These are phyloP conservation scores for Aspergillaceae sp. DNA, from an alignment of 2,329 filamentous ascomycete species.

Conservation along the genomic window DNA sequence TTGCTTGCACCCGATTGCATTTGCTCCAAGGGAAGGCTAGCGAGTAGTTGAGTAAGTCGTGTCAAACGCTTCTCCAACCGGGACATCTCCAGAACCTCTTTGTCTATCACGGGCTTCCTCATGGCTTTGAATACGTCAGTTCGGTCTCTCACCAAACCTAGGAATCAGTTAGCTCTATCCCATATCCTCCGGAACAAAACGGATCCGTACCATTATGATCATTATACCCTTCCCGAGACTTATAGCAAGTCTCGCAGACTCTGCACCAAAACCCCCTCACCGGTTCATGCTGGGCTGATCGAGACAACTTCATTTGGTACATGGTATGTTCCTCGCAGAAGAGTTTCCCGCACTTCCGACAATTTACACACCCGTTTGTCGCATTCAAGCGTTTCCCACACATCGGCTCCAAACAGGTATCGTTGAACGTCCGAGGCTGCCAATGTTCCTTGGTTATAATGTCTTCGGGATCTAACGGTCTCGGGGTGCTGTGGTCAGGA, in stretches of 20 bases:
- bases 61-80: constrained; percentile 86
- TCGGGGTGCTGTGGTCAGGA: constrained; percentile 5
- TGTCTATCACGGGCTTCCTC: constrained; percentile 71
- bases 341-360: constrained; percentile 80
- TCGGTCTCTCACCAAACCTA: constrained; percentile 60
- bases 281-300: constrained; percentile 81
- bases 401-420: constrained; percentile 76
- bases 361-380: constrained; percentile 80
- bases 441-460: constrained; percentile 81
- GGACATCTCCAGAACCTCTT: constrained; percentile 77
- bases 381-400: constrained; percentile 74
- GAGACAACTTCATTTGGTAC: constrained; percentile 97
- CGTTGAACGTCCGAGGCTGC: constrained; percentile 67
- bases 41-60: constrained; percentile 75
- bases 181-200: neutral
- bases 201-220: constrained; percentile 56
- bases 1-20: constrained; percentile 43
- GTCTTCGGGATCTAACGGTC: constrained; percentile 68
- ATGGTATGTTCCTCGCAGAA: constrained; percentile 98
- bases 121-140: constrained; percentile 60
- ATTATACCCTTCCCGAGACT: constrained; percentile 90
- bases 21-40: constrained; percentile 62
- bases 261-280: constrained; percentile 85
- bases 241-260: constrained; percentile 98
- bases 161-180: constrained; percentile 3